Conservation (phyloP, 495 filamentous ascomycete species). For the Penicillium longicatenatum region DNA sequence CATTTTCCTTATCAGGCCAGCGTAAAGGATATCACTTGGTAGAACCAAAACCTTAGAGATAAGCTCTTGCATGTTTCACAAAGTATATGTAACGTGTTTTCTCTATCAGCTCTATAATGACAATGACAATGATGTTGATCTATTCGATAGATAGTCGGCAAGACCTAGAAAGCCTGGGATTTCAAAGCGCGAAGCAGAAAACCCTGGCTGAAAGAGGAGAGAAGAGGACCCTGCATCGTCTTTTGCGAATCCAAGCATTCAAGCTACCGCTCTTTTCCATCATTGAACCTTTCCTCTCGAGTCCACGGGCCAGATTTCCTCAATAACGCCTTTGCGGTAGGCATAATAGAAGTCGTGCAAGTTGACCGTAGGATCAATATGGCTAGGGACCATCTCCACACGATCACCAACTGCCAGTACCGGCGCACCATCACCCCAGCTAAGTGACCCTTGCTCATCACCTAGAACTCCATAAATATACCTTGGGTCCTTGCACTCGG, state of each 20-base stretch:
- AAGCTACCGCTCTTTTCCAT: neutral
- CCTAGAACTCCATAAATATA: slow-evolving; percentile 38
- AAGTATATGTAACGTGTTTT: neutral
- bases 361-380: slow-evolving; percentile 44
- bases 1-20: no score
- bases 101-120: neutral
- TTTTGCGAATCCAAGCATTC: neutral
- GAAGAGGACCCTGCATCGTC: neutral
- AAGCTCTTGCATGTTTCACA: neutral
- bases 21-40: no score
- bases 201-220: neutral
- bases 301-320: slow-evolving; percentile 43
- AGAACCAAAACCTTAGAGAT: no score
- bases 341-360: slow-evolving; percentile 43
- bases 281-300: slow-evolving; percentile 43
- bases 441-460: slow-evolving; percentile 40
- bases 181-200: neutral
- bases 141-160: neutral
- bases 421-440: slow-evolving; percentile 33
- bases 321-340: slow-evolving; percentile 33
- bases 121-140: neutral
- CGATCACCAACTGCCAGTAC: slow-evolving; percentile 33
- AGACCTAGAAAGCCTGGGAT: neutral
- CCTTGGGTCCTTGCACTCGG: slow-evolving; percentile 37
- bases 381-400: slow-evolving; percentile 41